Base-by-base conservation (phyloP, 805 yeast species). In the Metschnikowia similis region DNA sequence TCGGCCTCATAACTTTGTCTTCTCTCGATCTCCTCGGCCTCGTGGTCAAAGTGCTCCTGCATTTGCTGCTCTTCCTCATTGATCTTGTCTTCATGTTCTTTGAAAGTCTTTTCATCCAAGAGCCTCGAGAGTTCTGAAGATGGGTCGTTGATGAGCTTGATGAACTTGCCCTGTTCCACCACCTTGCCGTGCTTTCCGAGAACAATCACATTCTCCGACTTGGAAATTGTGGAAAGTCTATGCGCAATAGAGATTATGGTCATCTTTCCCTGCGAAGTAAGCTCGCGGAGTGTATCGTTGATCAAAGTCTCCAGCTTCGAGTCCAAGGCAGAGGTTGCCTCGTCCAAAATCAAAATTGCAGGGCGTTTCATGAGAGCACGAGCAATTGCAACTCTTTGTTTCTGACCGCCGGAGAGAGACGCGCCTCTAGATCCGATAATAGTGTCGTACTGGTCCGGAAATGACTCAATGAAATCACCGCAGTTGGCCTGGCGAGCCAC, bases 361-460 rank as follows among this genome's bases (percentile, higher is more conserved):
- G 91, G 91, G 50, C 80, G 75, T 52, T 86, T 82, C 49, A 85
- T 80, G 52, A 85, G 69, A 1, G 89, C 88, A 54, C 91, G 70
- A 0, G 91, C 91, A 65, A 85, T 83, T 7, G 90, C 90, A 38
- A 85, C 72, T 57, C 89, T 76, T 67, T 85, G 91, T 62, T 85
- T 84, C 64, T 85, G 91, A 10, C 91, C 91, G 35, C 90, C 91
- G 4, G 87, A 82, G 21, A 85, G 63, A 28, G 81, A 67, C 1
- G 82, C 75, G 0, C 86, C 86, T 42, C 82, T 69, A 8, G 79
- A 65, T 1, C 85, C 85, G 48, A 79, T 75, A 17, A 71, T 64
- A 0, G 86, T 81, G 48, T 82, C 81, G 58, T 80, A 82, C 2
- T 83, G 84, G 39, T 82, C 84, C 0, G 85, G 84, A 53, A 82